Conservation (phyloP, 768 basidiomycete genomes). For the Porpolomopsis calyptriformis region DNA sequence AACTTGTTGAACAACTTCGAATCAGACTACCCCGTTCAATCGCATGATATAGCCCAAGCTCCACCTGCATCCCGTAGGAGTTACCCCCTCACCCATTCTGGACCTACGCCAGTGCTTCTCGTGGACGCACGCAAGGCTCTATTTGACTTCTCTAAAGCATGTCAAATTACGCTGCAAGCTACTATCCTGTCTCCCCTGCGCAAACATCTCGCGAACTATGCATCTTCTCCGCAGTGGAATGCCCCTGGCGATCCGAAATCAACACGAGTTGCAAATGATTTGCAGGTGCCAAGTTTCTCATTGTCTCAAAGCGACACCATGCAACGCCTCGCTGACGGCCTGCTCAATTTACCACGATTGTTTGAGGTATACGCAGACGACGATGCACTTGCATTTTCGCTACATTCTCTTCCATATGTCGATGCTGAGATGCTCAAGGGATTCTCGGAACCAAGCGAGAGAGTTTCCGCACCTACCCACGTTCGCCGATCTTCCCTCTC, state of each 20-base stretch:
- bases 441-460: constrained; percentile 32
- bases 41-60: constrained; percentile 16
- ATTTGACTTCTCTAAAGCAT: constrained; percentile 53
- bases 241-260: constrained; percentile 38
- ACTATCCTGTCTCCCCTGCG: constrained; percentile 80
- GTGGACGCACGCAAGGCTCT: constrained; percentile 44
- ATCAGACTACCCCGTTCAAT: constrained; percentile 24
- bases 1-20: constrained; percentile 46
- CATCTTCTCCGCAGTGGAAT: constrained; percentile 59
- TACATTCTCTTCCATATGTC: constrained; percentile 69
- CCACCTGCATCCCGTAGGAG: constrained; percentile 22
- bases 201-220: constrained; percentile 61
- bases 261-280: constrained; percentile 37
- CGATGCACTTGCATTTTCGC: constrained; percentile 79
- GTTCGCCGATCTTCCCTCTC: constrained; percentile 24
- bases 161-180: constrained; percentile 69
- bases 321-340: constrained; percentile 84
- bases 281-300: constrained; percentile 84
- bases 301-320: constrained; percentile 83
- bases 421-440: constrained; percentile 44
- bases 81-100: constrained; percentile 14
- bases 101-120: constrained; percentile 35
- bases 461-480: constrained; percentile 12
- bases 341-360: constrained; percentile 83
- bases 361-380: constrained; percentile 94